Conservation (phyloP, 352 stramenopile species). For the Phytophthora pisi region DNA sequence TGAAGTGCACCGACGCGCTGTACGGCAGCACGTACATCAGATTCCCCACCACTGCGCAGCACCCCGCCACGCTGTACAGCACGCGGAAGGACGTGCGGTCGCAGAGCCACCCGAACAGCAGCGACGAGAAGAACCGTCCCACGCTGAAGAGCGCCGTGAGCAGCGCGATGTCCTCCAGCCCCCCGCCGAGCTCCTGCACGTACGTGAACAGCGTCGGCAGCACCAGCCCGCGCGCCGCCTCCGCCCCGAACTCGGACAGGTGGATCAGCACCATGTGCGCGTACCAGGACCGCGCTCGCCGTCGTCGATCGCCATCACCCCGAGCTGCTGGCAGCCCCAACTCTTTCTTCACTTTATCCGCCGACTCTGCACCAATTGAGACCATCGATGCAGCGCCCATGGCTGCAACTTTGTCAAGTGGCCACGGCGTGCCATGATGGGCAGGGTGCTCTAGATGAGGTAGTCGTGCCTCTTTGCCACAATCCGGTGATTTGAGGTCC, state of each 20-base stretch:
- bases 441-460: too few relatives aligned
- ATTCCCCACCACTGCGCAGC: constrained; percentile 59
- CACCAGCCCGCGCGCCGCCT: constrained; percentile 64
- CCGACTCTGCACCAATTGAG: constrained; percentile 5
- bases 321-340: not conserved
- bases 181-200: constrained; percentile 55
- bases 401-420: constrained; percentile 4
- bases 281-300: constrained; percentile 48
- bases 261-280: constrained; percentile 62
- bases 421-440: too few relatives aligned
- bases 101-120: constrained; percentile 66
- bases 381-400: constrained; percentile 15
- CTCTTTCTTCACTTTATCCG: constrained; percentile 6
- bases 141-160: constrained; percentile 72
- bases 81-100: constrained; percentile 64
- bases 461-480: too few relatives aligned
- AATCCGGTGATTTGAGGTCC: too few relatives aligned
- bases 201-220: constrained; percentile 77
- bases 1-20: constrained; percentile 48
- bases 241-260: constrained; percentile 62
- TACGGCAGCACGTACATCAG: constrained; percentile 64
- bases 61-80: constrained; percentile 54
- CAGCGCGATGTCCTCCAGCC: constrained; percentile 58
- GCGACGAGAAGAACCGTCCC: constrained; percentile 63
- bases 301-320: not conserved